Base-by-base conservation (phyloP, 2,329 filamentous ascomycete species). In the Diaporthe nobilis region DNA sequence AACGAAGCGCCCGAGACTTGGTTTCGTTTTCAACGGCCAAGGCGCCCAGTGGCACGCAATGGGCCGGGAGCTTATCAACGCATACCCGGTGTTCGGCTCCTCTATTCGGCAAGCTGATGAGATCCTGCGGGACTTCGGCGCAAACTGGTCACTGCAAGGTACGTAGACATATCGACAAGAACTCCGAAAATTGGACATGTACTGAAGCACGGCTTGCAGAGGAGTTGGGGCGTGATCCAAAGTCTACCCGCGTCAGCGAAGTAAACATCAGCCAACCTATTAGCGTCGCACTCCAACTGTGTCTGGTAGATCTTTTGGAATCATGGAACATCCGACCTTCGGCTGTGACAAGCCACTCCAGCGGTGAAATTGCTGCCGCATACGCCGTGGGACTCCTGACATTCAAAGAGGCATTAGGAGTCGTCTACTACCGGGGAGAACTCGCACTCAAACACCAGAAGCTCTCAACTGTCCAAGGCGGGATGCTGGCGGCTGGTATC, bases 241-340 rank as follows among this genome's bases (percentile, higher is more conserved):
- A 68, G 6, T 53, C 72, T 12, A 71, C 80, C 39, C 78, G 77
- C 31, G 82, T 85, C 47, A 82, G 25, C 8, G 51, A 82, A 2
- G 60, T 84, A 80, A 70, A 84, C 82, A 20, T 84, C 81, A 12
- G 65, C 49, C 42, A 51, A 70, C 85, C 88, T 1, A 74, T 87
- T 0, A 88, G 85, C 57, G 89, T 87, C 0, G 87, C 87, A 0
- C 28, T 90, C 1, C 88, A 89, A 77, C 81, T 90, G 4, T 86
- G 80, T 3, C 77, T 88, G 3, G 84, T 83, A 3, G 79, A 87
- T 9, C 78, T 86, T 0, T 79, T 86, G 4, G 75, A 80, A 1
- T 81, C 77, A 0, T 82, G 80, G 77, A 79, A 76, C 0, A 77
- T 87, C 9, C 61, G 68, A 0, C 83, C 84, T 0, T 25, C 77